These are phyloP conservation scores for Paralagenidium karlingii DNA, from an alignment of 352 stramenopile genomes.

Conservation along the genomic window DNA sequence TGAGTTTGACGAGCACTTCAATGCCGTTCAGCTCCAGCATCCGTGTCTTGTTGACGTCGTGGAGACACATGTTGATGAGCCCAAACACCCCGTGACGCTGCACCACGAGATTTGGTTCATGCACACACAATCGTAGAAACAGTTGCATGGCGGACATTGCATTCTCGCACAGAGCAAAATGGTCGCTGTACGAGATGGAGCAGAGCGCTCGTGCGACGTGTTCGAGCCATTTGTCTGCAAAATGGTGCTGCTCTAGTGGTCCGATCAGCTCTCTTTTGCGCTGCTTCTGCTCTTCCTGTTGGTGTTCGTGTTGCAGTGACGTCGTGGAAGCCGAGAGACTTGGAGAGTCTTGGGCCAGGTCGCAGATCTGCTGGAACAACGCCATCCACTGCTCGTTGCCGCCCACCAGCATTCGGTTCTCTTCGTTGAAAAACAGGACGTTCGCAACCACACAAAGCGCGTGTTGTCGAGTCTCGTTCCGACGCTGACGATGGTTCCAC, in stretches of 20 bases:
- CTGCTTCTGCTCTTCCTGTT: no score
- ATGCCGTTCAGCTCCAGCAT: constrained; percentile 62
- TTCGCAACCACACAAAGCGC: constrained; percentile 72
- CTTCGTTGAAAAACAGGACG: constrained; percentile 84
- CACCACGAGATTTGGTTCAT: constrained; percentile 13
- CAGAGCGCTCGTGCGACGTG: constrained; percentile 65
- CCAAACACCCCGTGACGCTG: constrained; percentile 58
- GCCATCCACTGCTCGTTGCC: constrained; percentile 35
- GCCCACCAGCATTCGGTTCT: constrained; percentile 63
- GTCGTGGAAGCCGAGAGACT: no score
- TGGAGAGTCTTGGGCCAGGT: constrained; percentile 13
- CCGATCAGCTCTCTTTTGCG: no score
- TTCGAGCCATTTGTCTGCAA: no score
- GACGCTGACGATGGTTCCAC: no score
- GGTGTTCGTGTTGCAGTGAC: no score
- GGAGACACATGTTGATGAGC: constrained; percentile 73
- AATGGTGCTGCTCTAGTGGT: no score
- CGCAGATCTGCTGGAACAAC: constrained; percentile 37
- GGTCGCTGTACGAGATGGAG: constrained; percentile 72
- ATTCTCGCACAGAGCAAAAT: constrained; percentile 46
- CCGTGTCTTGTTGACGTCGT: constrained; percentile 70
- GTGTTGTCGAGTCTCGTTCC: constrained; percentile 60
- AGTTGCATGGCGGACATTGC: constrained; percentile 9
- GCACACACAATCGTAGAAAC: constrained; percentile 33
- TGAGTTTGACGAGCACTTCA: constrained; percentile 70